Conservation (phyloP, 2,329 filamentous ascomycete species). For the Ophiosphaerella narmari region DNA sequence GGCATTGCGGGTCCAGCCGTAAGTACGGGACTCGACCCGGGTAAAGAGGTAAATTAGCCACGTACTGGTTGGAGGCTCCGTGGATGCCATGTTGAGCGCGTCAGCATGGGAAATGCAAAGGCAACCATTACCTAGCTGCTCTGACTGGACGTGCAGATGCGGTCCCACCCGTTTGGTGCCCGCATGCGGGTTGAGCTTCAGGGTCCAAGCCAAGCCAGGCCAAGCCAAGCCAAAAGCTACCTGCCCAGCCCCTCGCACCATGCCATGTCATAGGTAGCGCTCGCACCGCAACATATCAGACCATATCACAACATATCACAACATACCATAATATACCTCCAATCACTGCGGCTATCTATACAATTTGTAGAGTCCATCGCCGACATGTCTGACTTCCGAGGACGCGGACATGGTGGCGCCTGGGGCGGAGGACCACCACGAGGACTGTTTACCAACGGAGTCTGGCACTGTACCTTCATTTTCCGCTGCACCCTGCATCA, state of each 20-base stretch:
- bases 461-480: slow-evolving; percentile 31
- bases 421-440: slow-evolving; percentile 7
- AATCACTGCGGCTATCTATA: not conserved
- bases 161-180: not conserved
- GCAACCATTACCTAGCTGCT: not conserved
- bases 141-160: not conserved
- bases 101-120: not conserved
- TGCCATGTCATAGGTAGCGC: not conserved
- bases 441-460: slow-evolving; percentile 29
- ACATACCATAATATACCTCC: too few species aligned
- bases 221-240: too few species aligned
- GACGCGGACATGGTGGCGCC: slow-evolving; percentile 11
- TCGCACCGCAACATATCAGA: not conserved
- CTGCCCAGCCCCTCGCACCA: not conserved
- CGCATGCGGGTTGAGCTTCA: not conserved
- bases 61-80: not conserved
- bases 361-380: not conserved
- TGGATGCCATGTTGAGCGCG: not conserved
- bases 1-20: slow-evolving; percentile 5
- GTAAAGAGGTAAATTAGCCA: not conserved
- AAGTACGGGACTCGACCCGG: not conserved
- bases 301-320: too few species aligned
- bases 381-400: slow-evolving; percentile 25
- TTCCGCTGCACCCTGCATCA: too few species aligned
- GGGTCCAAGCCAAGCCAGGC: not conserved